Percentiles rank a stretch among this genome's conserved stretches.
These are phyloP conservation scores for Rhizopus arrhizus DNA, from an alignment of 371 early-diverging fungal species.

Conservation along the genomic window DNA sequence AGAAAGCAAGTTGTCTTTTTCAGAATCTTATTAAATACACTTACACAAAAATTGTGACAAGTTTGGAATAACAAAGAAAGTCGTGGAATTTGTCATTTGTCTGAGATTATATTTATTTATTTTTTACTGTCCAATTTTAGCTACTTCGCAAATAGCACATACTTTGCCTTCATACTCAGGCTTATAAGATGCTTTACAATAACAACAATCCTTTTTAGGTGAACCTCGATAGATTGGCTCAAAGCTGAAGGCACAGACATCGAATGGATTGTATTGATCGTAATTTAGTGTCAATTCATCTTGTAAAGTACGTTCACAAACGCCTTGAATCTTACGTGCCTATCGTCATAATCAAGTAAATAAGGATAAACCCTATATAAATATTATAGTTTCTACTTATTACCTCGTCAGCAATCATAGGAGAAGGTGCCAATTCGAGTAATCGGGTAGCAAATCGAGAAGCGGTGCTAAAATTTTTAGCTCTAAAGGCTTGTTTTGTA, in stretches of 20 bases:
- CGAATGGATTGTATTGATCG: constrained; percentile 92
- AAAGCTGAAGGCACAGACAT: constrained; percentile 77
- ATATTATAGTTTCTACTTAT: background rate
- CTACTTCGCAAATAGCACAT: constrained; percentile 85
- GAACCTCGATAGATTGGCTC: constrained; percentile 90
- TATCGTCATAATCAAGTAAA: constrained; percentile 23
- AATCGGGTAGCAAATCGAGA: constrained; percentile 84
- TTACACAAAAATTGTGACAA: constrained; percentile 30
- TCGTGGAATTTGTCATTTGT: constrained; percentile 18
- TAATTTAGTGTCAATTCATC: constrained; percentile 84
- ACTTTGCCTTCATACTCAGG: constrained; percentile 77
- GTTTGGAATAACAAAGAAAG: constrained; percentile 37
- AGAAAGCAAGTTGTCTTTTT: constrained; percentile 6
- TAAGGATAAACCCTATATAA: background rate
- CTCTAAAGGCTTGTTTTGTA: constrained; percentile 79
- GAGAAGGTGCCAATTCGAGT: constrained; percentile 83
- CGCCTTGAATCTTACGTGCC: constrained; percentile 81
- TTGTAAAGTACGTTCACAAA: constrained; percentile 76
- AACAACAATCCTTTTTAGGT: constrained; percentile 77
- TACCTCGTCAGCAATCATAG: constrained; percentile 75
- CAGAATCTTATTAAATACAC: constrained; percentile 3
- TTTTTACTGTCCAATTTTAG: constrained; percentile 55
- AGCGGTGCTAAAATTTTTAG: constrained; percentile 80
- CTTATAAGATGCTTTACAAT: constrained; percentile 84
- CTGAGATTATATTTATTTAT: background rate